These are phyloP conservation scores for Penicillium psychrosexuale DNA, from an alignment of 2,329 filamentous ascomycete species.

Conservation along the genomic window DNA sequence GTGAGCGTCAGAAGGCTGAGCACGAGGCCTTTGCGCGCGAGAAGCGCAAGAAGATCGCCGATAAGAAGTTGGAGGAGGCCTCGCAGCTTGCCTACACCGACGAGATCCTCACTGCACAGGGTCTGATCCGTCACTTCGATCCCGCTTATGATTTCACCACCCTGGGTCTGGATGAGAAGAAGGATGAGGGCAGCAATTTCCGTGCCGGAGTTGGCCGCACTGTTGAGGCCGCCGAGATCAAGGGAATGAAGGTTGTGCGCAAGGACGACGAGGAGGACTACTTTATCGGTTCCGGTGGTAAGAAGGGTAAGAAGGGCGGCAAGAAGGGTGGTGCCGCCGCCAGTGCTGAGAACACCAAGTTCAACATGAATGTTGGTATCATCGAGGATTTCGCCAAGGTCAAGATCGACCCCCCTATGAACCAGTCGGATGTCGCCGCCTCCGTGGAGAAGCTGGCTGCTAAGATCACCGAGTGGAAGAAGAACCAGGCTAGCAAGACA, in stretches of 20 bases:
- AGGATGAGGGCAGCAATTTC: conserved; percentile 62
- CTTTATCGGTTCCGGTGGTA: conserved; percentile 67
- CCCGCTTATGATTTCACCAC: conserved; percentile 69
- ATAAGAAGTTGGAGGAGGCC: conserved; percentile 53
- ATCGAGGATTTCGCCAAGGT: conserved; percentile 86
- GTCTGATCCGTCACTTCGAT: conserved; percentile 87
- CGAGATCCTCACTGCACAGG: conserved; percentile 85
- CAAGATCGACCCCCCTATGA: conserved; percentile 83
- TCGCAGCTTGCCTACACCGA: conserved; percentile 80
- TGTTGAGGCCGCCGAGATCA: conserved; percentile 77
- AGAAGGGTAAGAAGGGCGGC: conserved; percentile 79
- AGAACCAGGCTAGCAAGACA: conserved; percentile 84
- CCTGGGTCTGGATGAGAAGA: conserved; percentile 52
- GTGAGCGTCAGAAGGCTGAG: conserved; percentile 78
- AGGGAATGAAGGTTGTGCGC: conserved; percentile 77
- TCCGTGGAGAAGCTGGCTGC: conserved; percentile 85
- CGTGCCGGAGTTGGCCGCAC: conserved; percentile 76
- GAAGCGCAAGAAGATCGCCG: conserved; percentile 51
- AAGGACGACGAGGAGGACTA: conserved; percentile 92
- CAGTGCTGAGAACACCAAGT: conserved; percentile 55
- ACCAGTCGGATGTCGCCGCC: conserved; percentile 73
- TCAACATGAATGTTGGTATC: conserved; percentile 84
- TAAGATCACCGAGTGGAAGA: conserved; percentile 89
- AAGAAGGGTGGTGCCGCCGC: conserved; percentile 62
- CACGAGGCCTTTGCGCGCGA: conserved; percentile 56